Base-by-base conservation (phyloP, 192 early-diverging fungal genomes). In the Backusella mclennaniae region DNA sequence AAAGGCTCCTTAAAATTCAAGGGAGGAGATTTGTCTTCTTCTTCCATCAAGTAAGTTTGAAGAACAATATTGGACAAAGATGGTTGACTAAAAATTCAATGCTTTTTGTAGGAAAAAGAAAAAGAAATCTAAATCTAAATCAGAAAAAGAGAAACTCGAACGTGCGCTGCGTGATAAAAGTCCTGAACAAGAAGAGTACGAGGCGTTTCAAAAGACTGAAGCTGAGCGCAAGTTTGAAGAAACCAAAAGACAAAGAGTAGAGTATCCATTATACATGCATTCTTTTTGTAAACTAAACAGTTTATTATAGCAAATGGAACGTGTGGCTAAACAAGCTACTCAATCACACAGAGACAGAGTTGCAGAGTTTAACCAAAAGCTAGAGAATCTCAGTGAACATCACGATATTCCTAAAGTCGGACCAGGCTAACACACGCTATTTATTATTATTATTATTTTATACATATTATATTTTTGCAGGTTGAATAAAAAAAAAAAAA, bases 351-450 rank as follows among this genome's bases (percentile, higher is more conserved):
- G 91, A 79, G 93, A 94, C 67, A 87, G 89, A 44, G 93, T 94
- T 7, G 88, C 89, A 67, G 92, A 95, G 39, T 87, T 93, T 73
- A 95, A 95, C 77, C 84, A 85, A 35, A 91, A 93, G 73, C 83
- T 95, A 19, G 92, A 92, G 73, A 82, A 88, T 36, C 84, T 95
- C 69, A 88, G 85, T 69, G 93, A 95, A 78, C 93, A 94, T 84
- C 90, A 94, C 83, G 93, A 95, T 77, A 92, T 95, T 80, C 92
- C 93, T 41, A 92, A 93, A 74, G 93, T 94, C 70, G 90, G 92
- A 77, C 92, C 92, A 36, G 92, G 93, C 84, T 93, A 93, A 92
- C 79, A 79, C 36, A 35, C n/a, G 31, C 33, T 76, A 41, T 46
- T 21, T 53, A 29, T 67, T 31, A 6, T 19, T 35, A n/a, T n/a